Evolutionary conservation across 768 basidiomycete species (phyloP), one percentile per base, ranked within the genome.

Genomic region (Gymnopilus dilepis): DNA sequence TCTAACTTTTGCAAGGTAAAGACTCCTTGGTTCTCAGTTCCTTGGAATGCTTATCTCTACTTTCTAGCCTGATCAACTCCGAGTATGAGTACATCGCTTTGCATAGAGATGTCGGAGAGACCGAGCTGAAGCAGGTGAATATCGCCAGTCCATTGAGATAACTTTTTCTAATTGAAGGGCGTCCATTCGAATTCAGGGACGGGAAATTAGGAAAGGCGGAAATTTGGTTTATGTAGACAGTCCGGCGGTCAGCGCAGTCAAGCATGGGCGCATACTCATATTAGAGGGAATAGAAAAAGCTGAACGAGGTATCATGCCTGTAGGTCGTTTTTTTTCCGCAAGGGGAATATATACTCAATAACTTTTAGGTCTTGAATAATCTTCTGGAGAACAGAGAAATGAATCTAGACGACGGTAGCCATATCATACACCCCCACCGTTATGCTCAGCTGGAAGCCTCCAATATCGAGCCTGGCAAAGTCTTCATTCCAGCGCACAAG

Each of bases 271-370:
- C 1, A 68, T 90, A 24, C 77, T 90, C 24, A 87, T 90, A 51
- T 71, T 89, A 48, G 88, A 90, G 68, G 88, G 88, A 19, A 85
- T 89, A 69, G 88, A 90, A 70, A 89, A 88, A 72, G 87, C 87
- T 6, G 87, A 89, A 65, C 80, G 88, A 22, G 88, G 88, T 28
- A 90, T 89, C 26, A 88, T 88, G 87, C 88, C 88, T 15, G 85
- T 86, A 68, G 30, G 83, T 74, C 2, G 15, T 45, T 4, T 56
- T 50, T n/a, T 24, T 28, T 59, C 1, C 24, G 19, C 3, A 31
- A 41, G 11, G 17, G 8, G 41, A 72, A 73, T 58, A 34, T 56
- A 9, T 21, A 26, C 13, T 21, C 17, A n/a, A n/a, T n/a, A n/a
- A n/a, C n/a, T n/a, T n/a, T 22, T 45, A 82, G 80, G 77, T 89